phyloP scores from a whole-genome alignment of 345 rosid genomes.

The Citrus australasica region DNA sequence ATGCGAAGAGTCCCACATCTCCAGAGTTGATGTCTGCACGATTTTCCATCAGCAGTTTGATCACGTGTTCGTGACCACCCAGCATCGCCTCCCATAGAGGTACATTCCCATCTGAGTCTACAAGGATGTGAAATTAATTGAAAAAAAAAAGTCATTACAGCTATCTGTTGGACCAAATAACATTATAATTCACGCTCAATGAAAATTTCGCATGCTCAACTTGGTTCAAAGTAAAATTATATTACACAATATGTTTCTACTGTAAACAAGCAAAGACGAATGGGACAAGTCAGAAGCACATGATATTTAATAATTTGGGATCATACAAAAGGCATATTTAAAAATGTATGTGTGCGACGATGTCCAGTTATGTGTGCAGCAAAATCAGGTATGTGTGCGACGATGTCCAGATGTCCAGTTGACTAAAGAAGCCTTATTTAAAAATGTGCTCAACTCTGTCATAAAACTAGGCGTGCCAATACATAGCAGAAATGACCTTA shows the following conservation, averaged over 20 bases:
- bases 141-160: not conserved
- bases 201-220: not conserved
- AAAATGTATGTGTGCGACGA: no score
- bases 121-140: slow-evolving; percentile 4
- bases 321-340: not conserved
- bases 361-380: no score
- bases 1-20: slow-evolving; percentile 73
- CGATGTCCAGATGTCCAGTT: not conserved
- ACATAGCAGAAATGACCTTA: not conserved
- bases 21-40: slow-evolving; percentile 49
- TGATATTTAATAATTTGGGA: not conserved
- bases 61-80: slow-evolving; percentile 52
- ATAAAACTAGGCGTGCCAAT: not conserved
- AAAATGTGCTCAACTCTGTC: not conserved
- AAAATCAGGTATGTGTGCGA: not conserved
- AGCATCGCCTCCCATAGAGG: slow-evolving; percentile 87
- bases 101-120: slow-evolving; percentile 67
- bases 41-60: slow-evolving; percentile 41
- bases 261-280: not conserved
- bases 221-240: not conserved
- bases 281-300: not conserved
- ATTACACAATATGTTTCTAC: not conserved
- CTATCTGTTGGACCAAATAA: not conserved
- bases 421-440: not conserved
- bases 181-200: not conserved